A percentile compares a stretch with the other conserved stretches of the same genome.
Conservation (phyloP, 2,329 filamentous ascomycete genomes). For the Furcasterigmium furcatum region DNA sequence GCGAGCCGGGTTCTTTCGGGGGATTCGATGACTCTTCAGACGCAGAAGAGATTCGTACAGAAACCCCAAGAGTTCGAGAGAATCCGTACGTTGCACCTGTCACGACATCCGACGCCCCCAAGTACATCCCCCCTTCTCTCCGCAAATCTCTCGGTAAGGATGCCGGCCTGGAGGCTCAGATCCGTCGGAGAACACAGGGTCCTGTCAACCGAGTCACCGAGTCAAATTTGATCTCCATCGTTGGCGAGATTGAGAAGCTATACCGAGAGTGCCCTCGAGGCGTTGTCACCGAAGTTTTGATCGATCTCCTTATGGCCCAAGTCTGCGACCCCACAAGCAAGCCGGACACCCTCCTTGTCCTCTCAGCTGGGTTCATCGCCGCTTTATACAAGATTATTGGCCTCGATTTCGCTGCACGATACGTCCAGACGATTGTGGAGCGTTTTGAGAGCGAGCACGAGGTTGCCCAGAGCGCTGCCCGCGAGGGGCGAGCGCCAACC, state of each 20-base stretch:
- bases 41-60: slow-evolving; percentile 22
- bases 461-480: slow-evolving; percentile 29
- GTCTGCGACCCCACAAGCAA: slow-evolving; percentile 75
- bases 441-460: slow-evolving; percentile 68
- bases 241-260: slow-evolving; percentile 76
- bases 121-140: slow-evolving; percentile 88
- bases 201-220: slow-evolving; percentile 91
- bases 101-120: slow-evolving; percentile 43
- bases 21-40: slow-evolving; percentile 33
- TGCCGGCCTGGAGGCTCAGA: slow-evolving; percentile 61
- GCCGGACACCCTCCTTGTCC: slow-evolving; percentile 84
- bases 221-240: slow-evolving; percentile 80
- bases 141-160: slow-evolving; percentile 62
- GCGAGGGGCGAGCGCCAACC: slow-evolving; percentile 20
- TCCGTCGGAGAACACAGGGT: slow-evolving; percentile 81
- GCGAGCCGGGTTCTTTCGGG: slow-evolving; percentile 30
- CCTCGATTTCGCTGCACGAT: slow-evolving; percentile 83
- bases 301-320: slow-evolving; percentile 74
- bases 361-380: slow-evolving; percentile 85
- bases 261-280: slow-evolving; percentile 85
- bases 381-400: slow-evolving; percentile 86
- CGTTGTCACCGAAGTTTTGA: slow-evolving; percentile 77
- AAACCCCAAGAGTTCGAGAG: slow-evolving; percentile 58
- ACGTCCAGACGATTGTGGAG: slow-evolving; percentile 75
- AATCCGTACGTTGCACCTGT: slow-evolving; percentile 85